phyloP scores from a whole-genome alignment of 164 flowering plant genomes.

The Akebia trifoliata region DNA sequence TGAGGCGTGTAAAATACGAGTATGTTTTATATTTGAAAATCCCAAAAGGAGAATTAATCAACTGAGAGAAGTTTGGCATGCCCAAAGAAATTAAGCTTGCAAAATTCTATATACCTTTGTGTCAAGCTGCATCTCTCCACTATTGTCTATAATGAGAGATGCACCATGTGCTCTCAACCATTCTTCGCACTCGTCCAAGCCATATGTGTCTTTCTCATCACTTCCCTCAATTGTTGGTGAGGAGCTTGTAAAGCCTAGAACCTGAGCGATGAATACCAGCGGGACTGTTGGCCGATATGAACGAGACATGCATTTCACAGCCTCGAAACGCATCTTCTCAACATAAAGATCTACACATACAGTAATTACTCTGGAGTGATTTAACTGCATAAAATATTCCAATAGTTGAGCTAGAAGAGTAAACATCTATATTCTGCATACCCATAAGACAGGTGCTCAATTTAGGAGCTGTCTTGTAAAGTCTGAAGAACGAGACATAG shows the following conservation, averaged over 20 bases:
- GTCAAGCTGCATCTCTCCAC: constrained; percentile 73
- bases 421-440: constrained; percentile 20
- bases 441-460: constrained; percentile 84
- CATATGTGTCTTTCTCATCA: constrained; percentile 48
- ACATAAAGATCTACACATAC: constrained; percentile 66
- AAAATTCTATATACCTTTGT: constrained; percentile 55
- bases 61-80: background rate
- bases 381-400: too few relatives aligned
- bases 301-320: constrained; percentile 82
- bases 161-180: constrained; percentile 98
- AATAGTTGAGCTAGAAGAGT: background rate
- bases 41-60: too few relatives aligned
- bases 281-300: constrained; percentile 90
- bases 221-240: constrained; percentile 29
- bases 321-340: constrained; percentile 90
- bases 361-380: background rate
- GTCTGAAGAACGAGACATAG: constrained; percentile 73
- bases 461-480: constrained; percentile 84
- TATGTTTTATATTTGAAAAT: too few relatives aligned
- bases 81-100: background rate
- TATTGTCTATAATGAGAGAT: constrained; percentile 47
- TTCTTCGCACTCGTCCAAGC: constrained; percentile 77
- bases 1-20: too few relatives aligned
- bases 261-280: constrained; percentile 64
- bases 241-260: constrained; percentile 57